phyloP scores from a whole-genome alignment of 345 rosid genomes.

The Viola odorata region DNA sequence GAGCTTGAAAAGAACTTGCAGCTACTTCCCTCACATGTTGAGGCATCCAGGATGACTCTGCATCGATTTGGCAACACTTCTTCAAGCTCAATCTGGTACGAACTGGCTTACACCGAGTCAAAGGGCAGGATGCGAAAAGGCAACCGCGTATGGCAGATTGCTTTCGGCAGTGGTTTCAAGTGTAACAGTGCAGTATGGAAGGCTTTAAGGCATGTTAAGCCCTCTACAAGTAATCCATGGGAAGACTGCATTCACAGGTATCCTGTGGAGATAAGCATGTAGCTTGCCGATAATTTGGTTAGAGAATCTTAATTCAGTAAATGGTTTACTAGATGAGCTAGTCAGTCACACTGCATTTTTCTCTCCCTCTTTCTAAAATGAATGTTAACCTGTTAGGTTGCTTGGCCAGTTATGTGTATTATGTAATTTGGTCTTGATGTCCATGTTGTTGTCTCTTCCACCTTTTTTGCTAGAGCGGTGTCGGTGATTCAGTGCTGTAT shows the following conservation, averaged over 20 bases:
- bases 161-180: constrained; percentile 87
- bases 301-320: constrained; percentile 5
- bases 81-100: constrained; percentile 92
- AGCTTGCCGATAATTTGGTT: constrained; percentile 18
- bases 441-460: constrained; percentile 9
- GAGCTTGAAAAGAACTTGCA: constrained; percentile 93
- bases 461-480: constrained; percentile 4
- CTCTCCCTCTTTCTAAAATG: neutral
- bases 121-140: constrained; percentile 77
- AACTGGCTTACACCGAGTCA: constrained; percentile 74
- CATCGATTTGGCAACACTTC: constrained; percentile 91
- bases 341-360: constrained; percentile 7
- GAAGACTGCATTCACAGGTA: constrained; percentile 26
- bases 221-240: constrained; percentile 24
- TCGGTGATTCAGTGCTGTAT: neutral
- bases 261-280: constrained; percentile 51
- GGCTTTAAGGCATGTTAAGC: constrained; percentile 18
- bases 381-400: neutral
- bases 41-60: constrained; percentile 84
- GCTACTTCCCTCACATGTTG: constrained; percentile 59
- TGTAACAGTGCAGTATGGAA: constrained; percentile 58
- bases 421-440: constrained; percentile 12
- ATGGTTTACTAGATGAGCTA: constrained; percentile 9
- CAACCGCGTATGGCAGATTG: constrained; percentile 87
- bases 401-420: constrained; percentile 4